phyloP scores from a whole-genome alignment of 1,284 basidiomycete species.

The Agaricales sp. region DNA sequence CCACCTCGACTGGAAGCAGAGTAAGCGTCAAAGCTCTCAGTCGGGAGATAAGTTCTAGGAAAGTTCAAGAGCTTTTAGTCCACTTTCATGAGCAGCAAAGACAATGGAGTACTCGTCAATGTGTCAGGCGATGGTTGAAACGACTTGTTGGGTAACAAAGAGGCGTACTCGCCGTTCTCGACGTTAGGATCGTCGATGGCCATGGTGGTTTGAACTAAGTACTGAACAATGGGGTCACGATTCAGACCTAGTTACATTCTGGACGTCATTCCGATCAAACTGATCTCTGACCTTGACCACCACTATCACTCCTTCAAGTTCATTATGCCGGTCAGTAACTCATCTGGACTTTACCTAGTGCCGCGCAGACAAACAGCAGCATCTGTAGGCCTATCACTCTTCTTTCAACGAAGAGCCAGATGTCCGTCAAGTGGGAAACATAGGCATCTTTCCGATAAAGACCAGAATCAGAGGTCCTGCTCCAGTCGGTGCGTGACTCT shows the following conservation, averaged over 20 bases:
- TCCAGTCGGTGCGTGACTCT: conserved; percentile 51
- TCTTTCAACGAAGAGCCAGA: conserved; percentile 84
- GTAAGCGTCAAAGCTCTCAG: conserved; percentile 68
- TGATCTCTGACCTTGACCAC: not conserved
- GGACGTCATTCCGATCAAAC: not conserved
- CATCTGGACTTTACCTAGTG: too few species aligned
- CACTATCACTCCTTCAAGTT: not conserved
- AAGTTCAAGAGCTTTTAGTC: conserved; percentile 7
- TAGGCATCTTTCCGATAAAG: conserved; percentile 85
- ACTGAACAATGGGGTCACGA: too few species aligned
- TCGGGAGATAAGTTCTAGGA: conserved; percentile 67
- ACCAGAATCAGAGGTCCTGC: conserved; percentile 90
- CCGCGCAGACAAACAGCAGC: too few species aligned
- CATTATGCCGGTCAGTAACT: conserved; percentile 54
- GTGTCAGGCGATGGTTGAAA: conserved; percentile 55
- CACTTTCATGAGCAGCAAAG: not conserved
- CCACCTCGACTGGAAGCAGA: conserved; percentile 77
- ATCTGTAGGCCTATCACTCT: conserved; percentile 87
- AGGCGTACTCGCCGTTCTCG: not conserved
- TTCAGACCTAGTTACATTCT: too few species aligned
- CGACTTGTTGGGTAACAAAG: not conserved
- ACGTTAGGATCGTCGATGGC: conserved; percentile 25
- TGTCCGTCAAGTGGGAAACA: conserved; percentile 80
- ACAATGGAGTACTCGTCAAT: conserved; percentile 46
- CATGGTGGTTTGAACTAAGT: conserved; percentile 34